Base-by-base conservation (phyloP, 352 stramenopile genomes). In the Globisporangium solare region DNA sequence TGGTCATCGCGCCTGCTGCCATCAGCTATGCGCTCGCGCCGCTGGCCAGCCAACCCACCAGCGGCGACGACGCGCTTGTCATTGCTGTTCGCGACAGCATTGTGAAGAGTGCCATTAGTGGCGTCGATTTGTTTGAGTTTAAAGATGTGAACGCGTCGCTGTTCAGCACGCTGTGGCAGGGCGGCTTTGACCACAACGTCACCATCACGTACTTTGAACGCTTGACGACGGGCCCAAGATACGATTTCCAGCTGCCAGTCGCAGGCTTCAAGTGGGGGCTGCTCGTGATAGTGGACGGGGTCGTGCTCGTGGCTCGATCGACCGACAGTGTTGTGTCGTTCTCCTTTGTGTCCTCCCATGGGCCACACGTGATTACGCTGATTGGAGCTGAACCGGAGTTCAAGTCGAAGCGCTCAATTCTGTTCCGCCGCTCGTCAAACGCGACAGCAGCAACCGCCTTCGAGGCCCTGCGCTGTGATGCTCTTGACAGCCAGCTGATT, bases 101-200 rank as follows among this genome's bases (percentile, higher is more conserved):
- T 27, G 24, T 5, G 24, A 27, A 27, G 5, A 27, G 5, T 27
- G 24, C 24, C 24, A 27, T 27, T 5, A 27, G 24, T 27, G 24
- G 24, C 24, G 24, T 68, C 6, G 71, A 83, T 10, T 17, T 87
- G 54, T 87, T 83, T 22, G 65, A 81, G 20, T 70, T 82, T 37
- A 56, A 55, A n/a, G 66, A 84, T 47, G 50, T 74, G 6, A 69
- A 78, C 22, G 52, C 64, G 21, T 60, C 63, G 1, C 47, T 63
- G 5, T 70, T 84, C 39, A 60, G 50, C 27, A 61, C 63, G 0
- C 51, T 63, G 0, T 71, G 52, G 58, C 42, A 51, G 7, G 61
- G 46, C 21, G 73, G 76, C 4, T 73, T 76, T 46, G 74, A 51
- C 0, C 73, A 88, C 58, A 85, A 83, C 57, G 66, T 88, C n/a